These are phyloP conservation scores for Thalassiosira mediterranea DNA, from an alignment of 352 stramenopile species.

Conservation along the genomic window DNA sequence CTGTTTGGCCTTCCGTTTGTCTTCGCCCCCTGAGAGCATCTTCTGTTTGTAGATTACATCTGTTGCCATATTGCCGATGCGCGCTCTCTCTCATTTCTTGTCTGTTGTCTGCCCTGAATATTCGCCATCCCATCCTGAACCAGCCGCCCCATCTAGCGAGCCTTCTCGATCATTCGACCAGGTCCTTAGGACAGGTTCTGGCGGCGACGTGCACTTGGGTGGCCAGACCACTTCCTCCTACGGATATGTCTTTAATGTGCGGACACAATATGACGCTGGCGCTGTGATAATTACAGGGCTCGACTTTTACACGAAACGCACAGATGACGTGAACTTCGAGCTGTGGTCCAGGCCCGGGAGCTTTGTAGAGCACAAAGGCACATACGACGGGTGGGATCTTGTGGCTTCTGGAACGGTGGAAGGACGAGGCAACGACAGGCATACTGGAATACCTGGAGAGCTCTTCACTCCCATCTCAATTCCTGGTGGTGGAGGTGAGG, in stretches of 20 bases:
- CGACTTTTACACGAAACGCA: slow-evolving; percentile 14
- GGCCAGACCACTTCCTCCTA: slow-evolving; percentile 34
- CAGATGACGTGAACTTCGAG: background rate
- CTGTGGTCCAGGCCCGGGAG: background rate
- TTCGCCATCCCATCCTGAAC: slow-evolving; percentile 8
- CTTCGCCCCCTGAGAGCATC: too few species aligned
- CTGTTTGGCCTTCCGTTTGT: too few species aligned
- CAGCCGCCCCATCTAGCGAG: slow-evolving; percentile 13
- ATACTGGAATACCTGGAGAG: background rate
- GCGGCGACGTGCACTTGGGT: slow-evolving; percentile 26
- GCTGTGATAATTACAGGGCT: background rate
- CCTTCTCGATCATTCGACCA: slow-evolving; percentile 18
- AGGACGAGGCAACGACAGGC: background rate
- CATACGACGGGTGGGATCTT: slow-evolving; percentile 4
- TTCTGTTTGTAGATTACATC: too few species aligned
- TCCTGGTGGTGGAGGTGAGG: background rate
- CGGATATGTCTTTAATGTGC: slow-evolving; percentile 7
- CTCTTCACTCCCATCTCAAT: background rate
- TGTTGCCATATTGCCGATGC: too few species aligned
- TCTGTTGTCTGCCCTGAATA: too few species aligned
- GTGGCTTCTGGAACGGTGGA: background rate
- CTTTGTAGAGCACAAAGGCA: background rate
- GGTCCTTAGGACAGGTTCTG: slow-evolving; percentile 20
- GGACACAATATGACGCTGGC: background rate
- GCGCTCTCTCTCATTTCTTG: too few species aligned